These are phyloP conservation scores for Hyphopichia pseudoburtonii DNA, from an alignment of 1,139 yeast genomes.

Conservation along the genomic window DNA sequence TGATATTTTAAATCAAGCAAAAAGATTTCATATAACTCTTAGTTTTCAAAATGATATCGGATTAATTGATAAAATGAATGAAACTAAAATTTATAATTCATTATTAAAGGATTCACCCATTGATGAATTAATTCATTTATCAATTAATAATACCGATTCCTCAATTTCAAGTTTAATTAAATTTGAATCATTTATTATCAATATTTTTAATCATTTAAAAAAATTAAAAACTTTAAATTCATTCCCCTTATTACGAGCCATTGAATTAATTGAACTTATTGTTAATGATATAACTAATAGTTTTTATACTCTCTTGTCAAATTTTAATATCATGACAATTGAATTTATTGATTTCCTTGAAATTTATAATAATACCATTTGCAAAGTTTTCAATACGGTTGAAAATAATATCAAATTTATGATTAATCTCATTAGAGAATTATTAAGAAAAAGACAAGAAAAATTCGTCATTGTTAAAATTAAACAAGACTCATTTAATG, in stretches of 20 bases:
- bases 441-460: conserved; percentile 72
- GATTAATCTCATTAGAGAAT: conserved; percentile 63
- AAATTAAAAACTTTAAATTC: conserved; percentile 54
- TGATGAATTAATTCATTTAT: conserved; percentile 54
- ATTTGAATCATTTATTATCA: conserved; percentile 45
- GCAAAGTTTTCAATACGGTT: conserved; percentile 22
- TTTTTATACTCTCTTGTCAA: conserved; percentile 21
- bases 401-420: conserved; percentile 38
- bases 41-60: conserved; percentile 75
- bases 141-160: conserved; percentile 12
- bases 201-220: conserved; percentile 63
- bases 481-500: conserved; percentile 41
- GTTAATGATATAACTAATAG: conserved; percentile 31
- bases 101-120: conserved; percentile 73
- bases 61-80: conserved; percentile 53
- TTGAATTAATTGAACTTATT: conserved; percentile 64
- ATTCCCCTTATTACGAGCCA: conserved; percentile 67
- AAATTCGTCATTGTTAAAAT: conserved; percentile 68
- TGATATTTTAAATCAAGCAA: conserved; percentile 64
- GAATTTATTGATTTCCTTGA: conserved; percentile 22
- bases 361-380: conserved; percentile 15
- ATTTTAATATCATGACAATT: conserved; percentile 26
- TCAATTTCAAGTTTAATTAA: conserved; percentile 36
- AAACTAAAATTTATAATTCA: conserved; percentile 56
- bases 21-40: conserved; percentile 76